Evolutionary conservation across 164 flowering plant genomes (phyloP).

Genomic region (Akebia trifoliata): DNA sequence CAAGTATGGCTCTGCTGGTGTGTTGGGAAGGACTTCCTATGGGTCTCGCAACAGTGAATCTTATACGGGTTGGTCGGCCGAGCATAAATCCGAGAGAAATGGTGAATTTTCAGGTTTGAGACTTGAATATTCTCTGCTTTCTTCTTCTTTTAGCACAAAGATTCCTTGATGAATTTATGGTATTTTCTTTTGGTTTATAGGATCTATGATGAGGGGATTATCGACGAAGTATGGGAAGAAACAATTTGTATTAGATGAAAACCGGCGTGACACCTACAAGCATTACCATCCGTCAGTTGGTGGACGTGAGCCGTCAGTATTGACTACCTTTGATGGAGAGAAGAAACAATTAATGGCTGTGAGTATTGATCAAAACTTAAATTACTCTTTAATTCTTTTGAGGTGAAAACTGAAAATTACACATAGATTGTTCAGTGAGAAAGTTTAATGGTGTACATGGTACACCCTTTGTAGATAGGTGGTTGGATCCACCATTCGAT

Average conservation of each 20-base stretch:
- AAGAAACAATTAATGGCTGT: conserved; percentile 67
- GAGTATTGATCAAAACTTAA: conserved; percentile 19
- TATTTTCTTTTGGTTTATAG: conserved; percentile 22
- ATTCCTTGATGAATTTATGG: neutral
- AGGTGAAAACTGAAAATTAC: neutral
- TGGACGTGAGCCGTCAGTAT: conserved; percentile 34
- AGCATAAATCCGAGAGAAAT: conserved; percentile 33
- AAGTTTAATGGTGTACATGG: too few species aligned
- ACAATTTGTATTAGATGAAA: conserved; percentile 45
- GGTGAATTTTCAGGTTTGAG: conserved; percentile 48
- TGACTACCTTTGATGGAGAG: conserved; percentile 48
- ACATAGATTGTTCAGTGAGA: too few species aligned
- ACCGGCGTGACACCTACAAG: conserved; percentile 59
- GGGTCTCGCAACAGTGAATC: conserved; percentile 29
- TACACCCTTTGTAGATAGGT: too few species aligned
- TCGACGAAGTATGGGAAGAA: conserved; percentile 47
- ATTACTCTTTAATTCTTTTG: neutral
- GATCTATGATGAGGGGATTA: conserved; percentile 32
- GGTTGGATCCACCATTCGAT: neutral
- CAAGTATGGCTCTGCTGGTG: conserved; percentile 27
- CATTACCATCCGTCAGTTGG: conserved; percentile 29
- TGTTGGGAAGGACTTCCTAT: conserved; percentile 23
- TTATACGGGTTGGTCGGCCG: conserved; percentile 27
- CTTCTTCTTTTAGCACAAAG: neutral
- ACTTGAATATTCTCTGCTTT: neutral